These are phyloP conservation scores for Plantago ovata DNA, from an alignment of 257 asterid species.

Conservation along the genomic window DNA sequence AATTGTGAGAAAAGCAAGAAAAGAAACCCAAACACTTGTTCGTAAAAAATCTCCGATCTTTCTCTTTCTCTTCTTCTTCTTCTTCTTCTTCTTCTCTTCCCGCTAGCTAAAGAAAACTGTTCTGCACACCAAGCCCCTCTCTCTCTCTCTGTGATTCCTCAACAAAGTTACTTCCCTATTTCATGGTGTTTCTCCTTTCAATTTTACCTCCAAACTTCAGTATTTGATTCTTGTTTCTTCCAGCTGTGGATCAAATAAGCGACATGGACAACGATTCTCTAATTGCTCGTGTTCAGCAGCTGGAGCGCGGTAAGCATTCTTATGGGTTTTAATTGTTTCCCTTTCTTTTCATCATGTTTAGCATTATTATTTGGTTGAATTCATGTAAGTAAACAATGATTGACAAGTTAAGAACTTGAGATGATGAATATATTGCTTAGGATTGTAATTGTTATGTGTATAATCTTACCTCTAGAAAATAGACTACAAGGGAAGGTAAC, in stretches of 20 bases:
- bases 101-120: too few species aligned
- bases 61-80: too few species aligned
- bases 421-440: neutral
- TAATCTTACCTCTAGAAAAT: too few species aligned
- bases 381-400: neutral
- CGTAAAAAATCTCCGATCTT: too few species aligned
- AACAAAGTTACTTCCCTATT: neutral
- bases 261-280: slow-evolving; percentile 34
- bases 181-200: neutral
- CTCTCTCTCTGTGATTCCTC: too few species aligned
- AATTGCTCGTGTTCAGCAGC: slow-evolving; percentile 59
- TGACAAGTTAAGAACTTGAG: neutral
- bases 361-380: slow-evolving; percentile 3
- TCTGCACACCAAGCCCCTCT: too few species aligned
- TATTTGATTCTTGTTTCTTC: slow-evolving; percentile 9
- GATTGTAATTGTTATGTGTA: neutral
- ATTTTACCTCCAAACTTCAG: slow-evolving; percentile 3
- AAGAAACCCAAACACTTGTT: too few species aligned
- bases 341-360: too few species aligned
- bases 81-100: too few species aligned
- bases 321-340: neutral
- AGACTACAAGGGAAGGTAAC: too few species aligned
- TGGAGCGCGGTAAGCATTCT: slow-evolving; percentile 74
- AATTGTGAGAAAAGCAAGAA: too few species aligned
- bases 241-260: slow-evolving; percentile 67